A percentile compares a stretch with the other conserved stretches of the same genome.
These are phyloP conservation scores for Mycosphaerella sp. DNA, from an alignment of 2,329 filamentous ascomycete species.

Conservation along the genomic window DNA sequence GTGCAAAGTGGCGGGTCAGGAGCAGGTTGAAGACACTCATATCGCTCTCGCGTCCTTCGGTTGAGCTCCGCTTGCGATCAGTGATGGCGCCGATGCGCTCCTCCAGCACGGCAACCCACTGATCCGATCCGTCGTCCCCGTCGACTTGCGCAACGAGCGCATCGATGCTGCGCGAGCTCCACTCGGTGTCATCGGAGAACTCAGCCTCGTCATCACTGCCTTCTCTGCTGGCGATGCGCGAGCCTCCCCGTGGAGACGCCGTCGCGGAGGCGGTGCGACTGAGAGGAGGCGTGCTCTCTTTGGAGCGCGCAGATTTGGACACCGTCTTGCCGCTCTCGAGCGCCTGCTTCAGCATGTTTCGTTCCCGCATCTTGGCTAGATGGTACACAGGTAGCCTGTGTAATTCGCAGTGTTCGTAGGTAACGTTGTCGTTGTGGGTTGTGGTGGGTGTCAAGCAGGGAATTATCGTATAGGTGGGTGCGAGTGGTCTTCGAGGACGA, in stretches of 20 bases:
- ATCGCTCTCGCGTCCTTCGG: slow-evolving; percentile 60
- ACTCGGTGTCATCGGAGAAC: slow-evolving; percentile 53
- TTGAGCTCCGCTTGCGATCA: slow-evolving; percentile 71
- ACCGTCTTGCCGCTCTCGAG: slow-evolving; percentile 67
- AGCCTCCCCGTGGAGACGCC: slow-evolving; percentile 53
- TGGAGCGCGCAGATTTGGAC: slow-evolving; percentile 59
- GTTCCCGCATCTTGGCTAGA: slow-evolving; percentile 10
- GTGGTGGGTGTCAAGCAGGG: not conserved
- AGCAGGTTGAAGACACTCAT: slow-evolving; percentile 58
- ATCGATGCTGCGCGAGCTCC: slow-evolving; percentile 61
- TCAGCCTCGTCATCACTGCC: slow-evolving; percentile 57
- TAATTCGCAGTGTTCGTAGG: not conserved
- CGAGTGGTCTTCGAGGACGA: slow-evolving; percentile 10
- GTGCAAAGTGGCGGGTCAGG: slow-evolving; percentile 61
- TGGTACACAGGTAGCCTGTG: not conserved
- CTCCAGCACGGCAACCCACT: slow-evolving; percentile 57
- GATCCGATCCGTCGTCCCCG: slow-evolving; percentile 44
- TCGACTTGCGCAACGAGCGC: slow-evolving; percentile 53
- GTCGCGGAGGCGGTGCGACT: slow-evolving; percentile 55
- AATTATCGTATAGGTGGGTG: slow-evolving; percentile 21
- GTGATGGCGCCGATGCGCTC: slow-evolving; percentile 65
- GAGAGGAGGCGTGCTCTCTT: slow-evolving; percentile 49
- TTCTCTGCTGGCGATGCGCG: slow-evolving; percentile 55
- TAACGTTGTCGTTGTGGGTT: not conserved
- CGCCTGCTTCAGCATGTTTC: slow-evolving; percentile 54